Base-by-base conservation (phyloP, 805 yeast genomes). In the Naumovozyma dairenensis region DNA sequence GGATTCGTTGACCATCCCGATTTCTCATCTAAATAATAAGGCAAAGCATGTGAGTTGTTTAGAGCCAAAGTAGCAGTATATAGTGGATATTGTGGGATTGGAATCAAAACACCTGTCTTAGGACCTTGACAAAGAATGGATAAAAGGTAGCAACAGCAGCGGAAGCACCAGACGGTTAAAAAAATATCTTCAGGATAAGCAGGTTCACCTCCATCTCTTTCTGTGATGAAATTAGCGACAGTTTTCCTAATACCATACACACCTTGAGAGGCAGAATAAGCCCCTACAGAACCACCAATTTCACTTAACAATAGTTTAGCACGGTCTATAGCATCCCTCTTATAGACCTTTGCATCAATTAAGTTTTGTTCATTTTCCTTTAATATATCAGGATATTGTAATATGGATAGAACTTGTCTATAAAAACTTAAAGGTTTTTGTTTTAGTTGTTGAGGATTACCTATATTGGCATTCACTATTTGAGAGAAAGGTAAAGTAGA, bases 41-140 rank as follows among this genome's bases (percentile, higher is more conserved):
- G 94, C 31, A 92, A 67, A 8, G 94, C 81, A 19, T 78, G 72
- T 15, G 95, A 75, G 48, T 81, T 74, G 53, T 81, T 81, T 51
- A 93, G 66, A 3, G 96, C 80, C 47, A 92, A 68, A 3, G 94
- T 70, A n/a, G 98, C 98, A 4, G 96, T 85, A 63, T 92, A 92
- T 39, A 92, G 69, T 3, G 99, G 99, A 56, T 92, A 92, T 63
- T 92, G 98, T 10, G 99, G 99, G 46, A 92, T 89, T 21, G 99
- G 99, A 44, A 92, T 86, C 60, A 93, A 52, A 66, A 82, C 71
- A 31, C 94, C 94, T 3, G 92, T 69, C 37, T 73, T 60, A 27
- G 70, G 71, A 25, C 85, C 84, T 25, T 67, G 58, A 4, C 92
- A 70, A 14, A 92, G 60, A 19, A 87, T 68, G 32, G 78, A 77